Conservation (phyloP, 176 grass and related monocot genomes). For the Dactylis glomerata region DNA sequence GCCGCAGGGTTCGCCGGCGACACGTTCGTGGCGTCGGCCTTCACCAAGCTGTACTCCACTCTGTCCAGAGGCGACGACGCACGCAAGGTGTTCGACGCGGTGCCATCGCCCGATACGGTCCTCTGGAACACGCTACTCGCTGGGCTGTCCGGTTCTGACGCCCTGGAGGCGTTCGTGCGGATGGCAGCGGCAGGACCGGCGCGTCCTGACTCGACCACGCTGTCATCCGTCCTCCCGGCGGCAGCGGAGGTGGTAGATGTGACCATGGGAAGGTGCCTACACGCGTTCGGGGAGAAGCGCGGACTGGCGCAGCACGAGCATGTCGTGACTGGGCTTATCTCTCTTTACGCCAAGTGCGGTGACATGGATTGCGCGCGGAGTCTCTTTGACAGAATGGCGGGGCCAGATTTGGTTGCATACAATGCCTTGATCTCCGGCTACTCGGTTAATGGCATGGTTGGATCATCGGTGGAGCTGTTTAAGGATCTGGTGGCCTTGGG, state of each 20-base stretch:
- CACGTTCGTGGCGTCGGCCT: slow-evolving; percentile 65
- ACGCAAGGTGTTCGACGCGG: slow-evolving; percentile 67
- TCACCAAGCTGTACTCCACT: slow-evolving; percentile 61
- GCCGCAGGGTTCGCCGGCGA: slow-evolving; percentile 42
- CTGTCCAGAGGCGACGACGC: slow-evolving; percentile 47
- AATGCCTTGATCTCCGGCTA: slow-evolving; percentile 78
- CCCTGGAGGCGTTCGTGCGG: slow-evolving; percentile 48
- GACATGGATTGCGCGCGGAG: slow-evolving; percentile 24
- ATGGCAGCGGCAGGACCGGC: slow-evolving; percentile 45
- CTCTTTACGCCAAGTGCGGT: slow-evolving; percentile 62
- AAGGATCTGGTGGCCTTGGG: slow-evolving; percentile 34
- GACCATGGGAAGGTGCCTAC: slow-evolving; percentile 46
- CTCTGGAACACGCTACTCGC: slow-evolving; percentile 76
- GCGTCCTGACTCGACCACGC: slow-evolving; percentile 51
- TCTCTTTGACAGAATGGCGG: slow-evolving; percentile 59
- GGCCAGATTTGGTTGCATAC: slow-evolving; percentile 65
- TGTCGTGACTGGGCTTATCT: slow-evolving; percentile 64
- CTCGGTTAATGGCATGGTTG: slow-evolving; percentile 46
- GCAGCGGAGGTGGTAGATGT: slow-evolving; percentile 42
- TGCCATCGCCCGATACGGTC: slow-evolving; percentile 50
- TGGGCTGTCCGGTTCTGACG: slow-evolving; percentile 41
- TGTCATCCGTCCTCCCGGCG: slow-evolving; percentile 61
- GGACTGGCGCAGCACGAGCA: slow-evolving; percentile 34
- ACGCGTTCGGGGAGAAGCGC: slow-evolving; percentile 48
- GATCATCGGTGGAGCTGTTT: slow-evolving; percentile 60